These are phyloP conservation scores for Fusarium floridanum DNA, from an alignment of 2,329 filamentous ascomycete species.

Conservation along the genomic window DNA sequence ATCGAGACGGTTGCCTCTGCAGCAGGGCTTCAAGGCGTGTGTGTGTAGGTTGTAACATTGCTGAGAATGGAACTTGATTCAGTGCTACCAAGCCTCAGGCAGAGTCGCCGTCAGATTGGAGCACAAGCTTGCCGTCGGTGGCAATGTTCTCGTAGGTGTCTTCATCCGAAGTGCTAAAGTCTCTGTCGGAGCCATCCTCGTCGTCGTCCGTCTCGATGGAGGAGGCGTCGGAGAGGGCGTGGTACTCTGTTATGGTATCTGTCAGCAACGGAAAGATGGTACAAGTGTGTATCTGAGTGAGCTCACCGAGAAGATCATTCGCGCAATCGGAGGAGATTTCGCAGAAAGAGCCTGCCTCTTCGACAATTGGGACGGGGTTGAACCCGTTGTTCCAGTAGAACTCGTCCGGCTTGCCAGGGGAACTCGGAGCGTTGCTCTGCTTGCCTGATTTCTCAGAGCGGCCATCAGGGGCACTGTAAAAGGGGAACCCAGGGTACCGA, in stretches of 20 bases:
- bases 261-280: slow-evolving; percentile 11
- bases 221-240: slow-evolving; percentile 30
- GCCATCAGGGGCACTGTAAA: slow-evolving; percentile 9
- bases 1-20: background rate
- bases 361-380: slow-evolving; percentile 49
- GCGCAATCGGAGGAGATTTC: slow-evolving; percentile 37
- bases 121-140: background rate
- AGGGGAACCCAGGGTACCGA: slow-evolving; percentile 23
- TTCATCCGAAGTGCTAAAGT: slow-evolving; percentile 27
- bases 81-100: background rate
- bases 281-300: background rate
- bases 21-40: background rate
- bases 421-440: slow-evolving; percentile 2
- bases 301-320: slow-evolving; percentile 50
- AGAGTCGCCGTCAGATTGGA: background rate
- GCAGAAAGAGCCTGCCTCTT: slow-evolving; percentile 49
- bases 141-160: slow-evolving; percentile 13
- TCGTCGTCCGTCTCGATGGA: slow-evolving; percentile 10
- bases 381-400: slow-evolving; percentile 38
- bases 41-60: background rate
- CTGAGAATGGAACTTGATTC: background rate
- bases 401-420: slow-evolving; percentile 13
- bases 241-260: slow-evolving; percentile 35
- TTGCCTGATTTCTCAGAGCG: slow-evolving; percentile 27
- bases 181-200: slow-evolving; percentile 14